Percentiles rank a stretch among this genome's conserved stretches.
phyloP scores from a whole-genome alignment of 169 alveolate genomes.

The Cyclospora cayetanensis region DNA sequence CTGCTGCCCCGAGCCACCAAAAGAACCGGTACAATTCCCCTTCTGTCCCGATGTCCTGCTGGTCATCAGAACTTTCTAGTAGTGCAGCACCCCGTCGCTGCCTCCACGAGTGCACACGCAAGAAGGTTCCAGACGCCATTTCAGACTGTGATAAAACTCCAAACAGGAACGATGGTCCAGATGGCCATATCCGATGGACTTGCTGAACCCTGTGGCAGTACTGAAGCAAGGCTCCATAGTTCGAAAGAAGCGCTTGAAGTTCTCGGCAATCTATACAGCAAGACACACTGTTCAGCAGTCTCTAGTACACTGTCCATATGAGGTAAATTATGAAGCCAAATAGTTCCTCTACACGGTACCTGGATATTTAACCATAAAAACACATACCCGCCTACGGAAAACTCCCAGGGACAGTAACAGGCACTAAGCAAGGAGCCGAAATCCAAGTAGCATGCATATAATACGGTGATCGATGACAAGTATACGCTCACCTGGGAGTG shows the following conservation, averaged over 20 bases:
- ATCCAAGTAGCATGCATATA: neutral
- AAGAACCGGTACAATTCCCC: neutral
- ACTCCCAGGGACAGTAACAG: neutral
- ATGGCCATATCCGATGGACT: constrained; percentile 20
- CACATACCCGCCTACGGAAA: too few species aligned
- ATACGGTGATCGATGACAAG: too few species aligned
- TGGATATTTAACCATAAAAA: too few species aligned
- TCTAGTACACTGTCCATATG: too few species aligned
- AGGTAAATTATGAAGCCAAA: too few species aligned
- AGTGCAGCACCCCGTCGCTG: neutral
- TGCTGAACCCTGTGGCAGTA: constrained; percentile 49
- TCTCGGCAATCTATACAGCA: constrained; percentile 26
- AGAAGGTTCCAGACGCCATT: neutral
- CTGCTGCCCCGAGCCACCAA: constrained; percentile 61
- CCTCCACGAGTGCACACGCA: constrained; percentile 58
- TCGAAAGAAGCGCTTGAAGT: neutral
- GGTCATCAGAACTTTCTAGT: neutral
- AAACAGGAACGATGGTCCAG: constrained; percentile 32
- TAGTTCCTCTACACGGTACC: too few species aligned
- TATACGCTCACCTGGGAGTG: constrained; percentile 5
- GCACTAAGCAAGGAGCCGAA: neutral
- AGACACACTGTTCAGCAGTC: too few species aligned
- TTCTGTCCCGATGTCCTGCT: neutral
- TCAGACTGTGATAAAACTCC: constrained; percentile 43
- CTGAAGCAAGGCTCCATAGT: neutral